Evolutionary conservation across 495 filamentous ascomycete genomes (phyloP).

Genomic region (Aspergillus biplanus): DNA sequence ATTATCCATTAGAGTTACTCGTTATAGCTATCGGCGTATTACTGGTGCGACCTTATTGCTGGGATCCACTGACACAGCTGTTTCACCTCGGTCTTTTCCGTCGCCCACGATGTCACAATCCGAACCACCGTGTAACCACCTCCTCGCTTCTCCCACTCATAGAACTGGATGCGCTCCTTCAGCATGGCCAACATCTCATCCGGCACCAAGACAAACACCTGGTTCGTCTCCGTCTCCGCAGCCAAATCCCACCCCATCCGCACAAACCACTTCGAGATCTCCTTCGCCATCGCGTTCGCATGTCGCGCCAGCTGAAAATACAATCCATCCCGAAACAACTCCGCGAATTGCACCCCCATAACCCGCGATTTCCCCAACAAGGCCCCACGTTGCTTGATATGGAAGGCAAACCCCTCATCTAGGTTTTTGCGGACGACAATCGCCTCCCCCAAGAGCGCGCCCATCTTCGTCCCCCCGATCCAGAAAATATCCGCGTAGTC

Average conservation of each 20-base stretch:
- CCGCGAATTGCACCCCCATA: slow-evolving; percentile 47
- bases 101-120: slow-evolving; percentile 46
- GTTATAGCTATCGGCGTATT: too few relatives aligned
- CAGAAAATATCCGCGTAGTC: slow-evolving; percentile 49
- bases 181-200: slow-evolving; percentile 26
- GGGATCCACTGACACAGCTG: slow-evolving; percentile 37
- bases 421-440: slow-evolving; percentile 41
- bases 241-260: slow-evolving; percentile 17
- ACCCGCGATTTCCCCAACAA: slow-evolving; percentile 48
- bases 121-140: slow-evolving; percentile 35
- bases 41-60: background rate
- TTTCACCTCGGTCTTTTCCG: slow-evolving; percentile 39
- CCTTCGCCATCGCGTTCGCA: slow-evolving; percentile 46
- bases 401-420: slow-evolving; percentile 45
- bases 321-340: slow-evolving; percentile 43
- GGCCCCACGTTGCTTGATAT: slow-evolving; percentile 50
- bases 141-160: slow-evolving; percentile 36
- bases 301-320: slow-evolving; percentile 45
- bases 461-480: slow-evolving; percentile 51
- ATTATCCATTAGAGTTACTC: too few relatives aligned
- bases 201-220: slow-evolving; percentile 40
- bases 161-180: slow-evolving; percentile 38
- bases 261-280: slow-evolving; percentile 10
- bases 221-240: slow-evolving; percentile 38
- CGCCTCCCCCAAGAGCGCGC: slow-evolving; percentile 47